Conservation (phyloP, 495 filamentous ascomycete species). For the Hypoxylon intermedium region DNA sequence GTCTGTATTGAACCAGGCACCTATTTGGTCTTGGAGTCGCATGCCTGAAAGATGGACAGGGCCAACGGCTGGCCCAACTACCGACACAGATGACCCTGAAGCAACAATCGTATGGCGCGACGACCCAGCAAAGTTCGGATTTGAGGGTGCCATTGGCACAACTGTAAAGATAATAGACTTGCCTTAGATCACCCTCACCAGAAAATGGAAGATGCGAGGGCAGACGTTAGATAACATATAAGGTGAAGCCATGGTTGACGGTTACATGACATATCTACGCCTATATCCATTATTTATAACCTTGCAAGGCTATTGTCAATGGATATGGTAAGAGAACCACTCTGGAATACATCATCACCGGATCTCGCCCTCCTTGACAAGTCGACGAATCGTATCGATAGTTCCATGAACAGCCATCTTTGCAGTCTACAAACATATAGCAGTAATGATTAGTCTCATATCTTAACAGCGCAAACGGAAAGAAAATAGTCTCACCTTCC, state of each 20-base stretch:
- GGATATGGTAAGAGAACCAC: neutral
- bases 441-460: neutral
- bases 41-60: too few species aligned
- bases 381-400: slow-evolving; percentile 37
- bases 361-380: slow-evolving; percentile 45
- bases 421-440: slow-evolving; percentile 40
- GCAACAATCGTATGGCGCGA: neutral
- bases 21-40: slow-evolving; percentile 8
- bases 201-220: neutral
- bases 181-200: neutral
- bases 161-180: too few species aligned
- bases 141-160: neutral
- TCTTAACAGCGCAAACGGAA: neutral
- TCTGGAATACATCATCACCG: neutral
- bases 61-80: neutral
- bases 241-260: too few species aligned
- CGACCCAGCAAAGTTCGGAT: neutral
- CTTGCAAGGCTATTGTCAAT: neutral
- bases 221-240: too few species aligned
- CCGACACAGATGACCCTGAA: neutral
- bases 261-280: too few species aligned
- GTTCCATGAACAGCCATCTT: slow-evolving; percentile 49
- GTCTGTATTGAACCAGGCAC: neutral
- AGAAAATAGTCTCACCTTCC: slow-evolving; percentile 39
- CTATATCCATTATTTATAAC: neutral